Conservation (phyloP, 1,139 yeast species). For the Protomyces arabidopsidicola region DNA sequence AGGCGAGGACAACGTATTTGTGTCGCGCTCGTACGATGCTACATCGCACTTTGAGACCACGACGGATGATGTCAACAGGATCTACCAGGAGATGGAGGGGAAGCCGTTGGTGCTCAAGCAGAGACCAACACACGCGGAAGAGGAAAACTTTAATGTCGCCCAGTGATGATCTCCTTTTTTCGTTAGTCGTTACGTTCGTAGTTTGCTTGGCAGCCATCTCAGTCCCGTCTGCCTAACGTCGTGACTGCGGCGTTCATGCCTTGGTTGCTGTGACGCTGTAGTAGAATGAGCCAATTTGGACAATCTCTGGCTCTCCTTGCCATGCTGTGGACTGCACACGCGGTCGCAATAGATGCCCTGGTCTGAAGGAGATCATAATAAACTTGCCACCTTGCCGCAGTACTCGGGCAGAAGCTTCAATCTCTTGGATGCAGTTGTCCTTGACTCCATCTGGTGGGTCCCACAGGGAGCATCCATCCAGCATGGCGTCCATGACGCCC, state of each 20-base stretch:
- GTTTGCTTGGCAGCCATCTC: too few relatives aligned
- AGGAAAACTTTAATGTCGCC: slow-evolving; percentile 21
- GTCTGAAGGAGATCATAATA: slow-evolving; percentile 36
- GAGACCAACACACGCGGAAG: slow-evolving; percentile 25
- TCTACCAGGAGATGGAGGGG: slow-evolving; percentile 86
- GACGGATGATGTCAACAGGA: slow-evolving; percentile 93
- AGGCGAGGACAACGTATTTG: slow-evolving; percentile 74
- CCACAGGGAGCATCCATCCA: slow-evolving; percentile 36
- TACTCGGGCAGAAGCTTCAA: slow-evolving; percentile 34
- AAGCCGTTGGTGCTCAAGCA: slow-evolving; percentile 28
- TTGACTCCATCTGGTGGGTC: slow-evolving; percentile 33
- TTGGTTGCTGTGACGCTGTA: slow-evolving; percentile 16
- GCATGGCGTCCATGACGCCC: slow-evolving; percentile 36
- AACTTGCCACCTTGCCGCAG: slow-evolving; percentile 33
- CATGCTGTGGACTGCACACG: slow-evolving; percentile 4
- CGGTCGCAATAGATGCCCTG: slow-evolving; percentile 33
- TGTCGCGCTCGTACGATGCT: slow-evolving; percentile 87
- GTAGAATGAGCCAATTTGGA: slow-evolving; percentile 21
- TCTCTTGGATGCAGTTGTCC: slow-evolving; percentile 29
- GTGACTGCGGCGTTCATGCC: background rate
- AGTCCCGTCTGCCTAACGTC: too few relatives aligned
- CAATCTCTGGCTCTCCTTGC: slow-evolving; percentile 2
- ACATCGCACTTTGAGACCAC: slow-evolving; percentile 93
- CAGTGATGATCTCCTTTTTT: background rate
- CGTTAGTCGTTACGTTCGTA: background rate